Evolutionary conservation across 169 alveolate genomes (phyloP).

Genomic region (Babesia sp.): DNA sequence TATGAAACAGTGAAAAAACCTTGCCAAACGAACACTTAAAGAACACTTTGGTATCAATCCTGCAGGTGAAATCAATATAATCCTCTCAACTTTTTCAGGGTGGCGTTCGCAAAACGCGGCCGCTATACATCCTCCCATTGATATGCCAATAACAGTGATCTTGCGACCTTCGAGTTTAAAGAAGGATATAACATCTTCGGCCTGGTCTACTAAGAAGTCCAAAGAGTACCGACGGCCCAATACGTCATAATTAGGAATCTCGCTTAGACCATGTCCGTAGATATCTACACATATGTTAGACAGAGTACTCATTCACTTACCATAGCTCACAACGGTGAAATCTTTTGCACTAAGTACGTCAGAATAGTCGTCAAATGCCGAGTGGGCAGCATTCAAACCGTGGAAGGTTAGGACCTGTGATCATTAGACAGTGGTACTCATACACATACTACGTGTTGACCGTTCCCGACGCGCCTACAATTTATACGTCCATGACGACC

Average conservation of each 20-base stretch:
- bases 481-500: slow-evolving; percentile 75
- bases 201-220: slow-evolving; percentile 74
- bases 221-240: slow-evolving; percentile 70
- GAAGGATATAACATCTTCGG: slow-evolving; percentile 70
- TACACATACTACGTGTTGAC: slow-evolving; percentile 20
- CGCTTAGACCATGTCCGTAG: slow-evolving; percentile 81
- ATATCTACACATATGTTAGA: no score
- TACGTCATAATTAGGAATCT: slow-evolving; percentile 71
- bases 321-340: slow-evolving; percentile 75
- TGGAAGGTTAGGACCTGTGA: slow-evolving; percentile 72
- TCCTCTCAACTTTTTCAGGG: slow-evolving; percentile 72
- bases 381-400: slow-evolving; percentile 75
- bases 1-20: slow-evolving; percentile 68
- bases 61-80: slow-evolving; percentile 77
- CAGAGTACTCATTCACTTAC: no score
- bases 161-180: slow-evolving; percentile 58
- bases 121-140: slow-evolving; percentile 79
- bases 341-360: slow-evolving; percentile 60
- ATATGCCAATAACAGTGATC: slow-evolving; percentile 74
- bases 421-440: no score
- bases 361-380: slow-evolving; percentile 71
- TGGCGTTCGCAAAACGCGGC: slow-evolving; percentile 72
- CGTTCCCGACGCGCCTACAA: slow-evolving; percentile 70
- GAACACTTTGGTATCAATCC: slow-evolving; percentile 74
- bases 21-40: slow-evolving; percentile 46